phyloP scores from a whole-genome alignment of 2,329 filamentous ascomycete genomes.

The Cryphonectria japonica region DNA sequence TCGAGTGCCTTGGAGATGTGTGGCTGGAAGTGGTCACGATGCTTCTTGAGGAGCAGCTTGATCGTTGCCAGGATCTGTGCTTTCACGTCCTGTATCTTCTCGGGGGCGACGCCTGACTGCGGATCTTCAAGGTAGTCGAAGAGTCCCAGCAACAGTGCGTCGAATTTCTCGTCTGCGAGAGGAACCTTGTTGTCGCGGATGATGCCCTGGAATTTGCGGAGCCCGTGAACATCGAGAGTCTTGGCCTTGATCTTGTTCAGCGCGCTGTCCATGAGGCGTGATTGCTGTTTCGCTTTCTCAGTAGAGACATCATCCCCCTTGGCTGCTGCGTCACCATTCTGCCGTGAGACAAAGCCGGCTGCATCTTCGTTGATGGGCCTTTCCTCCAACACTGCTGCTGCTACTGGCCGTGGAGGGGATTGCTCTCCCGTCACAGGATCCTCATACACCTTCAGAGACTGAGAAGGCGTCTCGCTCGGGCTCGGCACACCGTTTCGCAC shows the following conservation, averaged over 20 bases:
- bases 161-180: constrained; percentile 70
- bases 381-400: constrained; percentile 61
- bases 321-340: constrained; percentile 27
- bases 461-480: constrained; percentile 38
- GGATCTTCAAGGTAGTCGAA: constrained; percentile 74
- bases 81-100: constrained; percentile 74
- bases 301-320: constrained; percentile 41
- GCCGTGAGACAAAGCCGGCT: constrained; percentile 37
- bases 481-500: constrained; percentile 9
- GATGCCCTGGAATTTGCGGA: constrained; percentile 76
- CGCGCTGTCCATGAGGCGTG: constrained; percentile 71
- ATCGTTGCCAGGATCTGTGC: constrained; percentile 75
- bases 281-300: constrained; percentile 61
- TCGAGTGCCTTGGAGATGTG: constrained; percentile 71
- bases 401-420: constrained; percentile 37
- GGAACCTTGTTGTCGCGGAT: constrained; percentile 68
- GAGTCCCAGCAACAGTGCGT: constrained; percentile 67
- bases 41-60: constrained; percentile 70
- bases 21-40: constrained; percentile 66
- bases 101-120: constrained; percentile 55
- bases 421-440: constrained; percentile 61
- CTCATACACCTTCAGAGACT: constrained; percentile 61
- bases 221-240: constrained; percentile 79
- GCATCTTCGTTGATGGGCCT: constrained; percentile 63
- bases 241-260: constrained; percentile 73